phyloP scores from a whole-genome alignment of 768 basidiomycete genomes.

The Sarcomyxa edulis region DNA sequence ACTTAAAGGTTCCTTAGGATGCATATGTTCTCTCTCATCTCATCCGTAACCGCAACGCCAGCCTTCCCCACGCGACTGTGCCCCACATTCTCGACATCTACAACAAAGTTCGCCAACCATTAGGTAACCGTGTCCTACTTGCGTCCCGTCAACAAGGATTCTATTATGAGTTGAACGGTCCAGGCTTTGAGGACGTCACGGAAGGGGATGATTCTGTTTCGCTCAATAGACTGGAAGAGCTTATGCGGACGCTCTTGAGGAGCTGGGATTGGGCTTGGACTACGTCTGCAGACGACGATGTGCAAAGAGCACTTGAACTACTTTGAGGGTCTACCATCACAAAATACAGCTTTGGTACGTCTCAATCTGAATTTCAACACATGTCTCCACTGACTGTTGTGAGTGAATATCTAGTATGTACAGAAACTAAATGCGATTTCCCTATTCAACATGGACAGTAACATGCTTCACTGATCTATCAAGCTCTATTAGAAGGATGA shows the following conservation, averaged over 20 bases:
- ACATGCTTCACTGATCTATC: no score
- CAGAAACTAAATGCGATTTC: no score
- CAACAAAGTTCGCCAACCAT: conserved; percentile 24
- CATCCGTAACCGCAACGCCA: conserved; percentile 12
- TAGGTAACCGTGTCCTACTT: conserved; percentile 13
- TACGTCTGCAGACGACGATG: conserved; percentile 19
- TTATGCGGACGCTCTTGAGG: conserved; percentile 14
- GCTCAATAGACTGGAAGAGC: conserved; percentile 12
- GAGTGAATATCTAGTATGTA: no score
- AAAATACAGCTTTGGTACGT: no score
- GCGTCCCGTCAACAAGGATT: conserved; percentile 16
- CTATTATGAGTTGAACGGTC: conserved; percentile 15
- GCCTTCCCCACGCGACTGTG: conserved; percentile 12
- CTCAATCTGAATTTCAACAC: no score
- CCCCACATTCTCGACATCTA: conserved; percentile 21
- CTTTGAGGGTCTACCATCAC: no score
- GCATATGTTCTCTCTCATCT: conserved; percentile 29
- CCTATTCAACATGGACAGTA: no score
- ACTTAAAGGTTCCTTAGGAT: conserved; percentile 24
- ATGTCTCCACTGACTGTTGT: no score
- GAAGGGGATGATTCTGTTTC: conserved; percentile 20
- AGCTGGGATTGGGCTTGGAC: conserved; percentile 23
- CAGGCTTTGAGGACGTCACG: conserved; percentile 19
- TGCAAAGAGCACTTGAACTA: conserved; percentile 16
- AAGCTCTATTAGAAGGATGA: no score